Evolutionary conservation across 2,329 filamentous ascomycete genomes (phyloP), one percentile per base, ranked within the genome.

Genomic region (Ustulina deusta): DNA sequence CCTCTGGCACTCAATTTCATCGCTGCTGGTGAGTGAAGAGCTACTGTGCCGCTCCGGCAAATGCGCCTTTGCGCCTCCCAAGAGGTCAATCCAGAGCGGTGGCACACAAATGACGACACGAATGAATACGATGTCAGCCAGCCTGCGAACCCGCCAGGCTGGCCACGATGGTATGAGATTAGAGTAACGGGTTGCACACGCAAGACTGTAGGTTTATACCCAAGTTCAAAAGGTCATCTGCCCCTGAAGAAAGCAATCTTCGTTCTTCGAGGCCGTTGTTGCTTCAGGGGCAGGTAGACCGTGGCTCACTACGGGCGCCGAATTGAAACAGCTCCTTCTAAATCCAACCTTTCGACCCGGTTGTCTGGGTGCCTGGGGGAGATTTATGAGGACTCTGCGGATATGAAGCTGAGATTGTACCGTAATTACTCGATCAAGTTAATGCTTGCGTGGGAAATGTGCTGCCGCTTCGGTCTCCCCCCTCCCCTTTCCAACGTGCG

Each of bases 361-460:
- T 38, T 46, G 15, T 58, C 61, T 6, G 36, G 64, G 49, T 32
- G 58, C 34, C 36, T 58, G 70, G 65, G 69, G 81, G 81, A 84
- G 82, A 84, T 81, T 78, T 68, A 54, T 61, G 64, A 70, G 64
- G 62, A 72, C 13, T 22, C 75, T 79, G 83, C 72, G 75, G 78
- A 81, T 77, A 88, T 83, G 87, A 94, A 88, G 93, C 93, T 95
- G 93, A 96, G 93, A 95, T 91, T 90, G 91, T 89, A 96, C 93
- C 92, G 93, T 94, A 85, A 91, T 86, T 90, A 95, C 92, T 95
- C 92, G 93, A 96, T 93, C 93, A 96, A 96, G 93, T 93, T 95
- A 96, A 95, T 94, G 91, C 93, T 96, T 96, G 93, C 93, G 93
- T 95, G 93, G 90, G 93, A 92, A 95, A 94, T 87, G 93, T 95